These are phyloP conservation scores for Sclerotinia spermophila DNA, from an alignment of 2,329 filamentous ascomycete genomes.

Conservation along the genomic window DNA sequence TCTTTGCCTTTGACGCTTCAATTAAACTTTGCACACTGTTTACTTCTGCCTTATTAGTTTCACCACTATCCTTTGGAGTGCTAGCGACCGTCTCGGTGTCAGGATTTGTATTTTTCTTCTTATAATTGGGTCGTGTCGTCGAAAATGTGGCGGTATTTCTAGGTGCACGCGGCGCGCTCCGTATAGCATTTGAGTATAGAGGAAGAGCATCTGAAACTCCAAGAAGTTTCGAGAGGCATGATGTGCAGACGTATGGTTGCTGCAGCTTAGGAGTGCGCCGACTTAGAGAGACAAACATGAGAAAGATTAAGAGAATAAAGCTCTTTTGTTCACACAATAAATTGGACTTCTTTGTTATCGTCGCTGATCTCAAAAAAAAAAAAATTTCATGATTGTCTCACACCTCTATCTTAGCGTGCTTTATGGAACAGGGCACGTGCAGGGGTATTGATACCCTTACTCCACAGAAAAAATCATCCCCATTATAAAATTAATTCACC, in stretches of 20 bases:
- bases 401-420: constrained; percentile 16
- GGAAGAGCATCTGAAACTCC: constrained; percentile 9
- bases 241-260: constrained; percentile 29
- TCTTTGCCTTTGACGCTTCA: not conserved
- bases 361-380: not conserved
- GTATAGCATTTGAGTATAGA: constrained; percentile 12
- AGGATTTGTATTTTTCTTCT: not conserved
- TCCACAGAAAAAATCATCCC: not conserved
- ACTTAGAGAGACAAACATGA: constrained; percentile 31
- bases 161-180: not conserved
- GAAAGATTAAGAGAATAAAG: not conserved
- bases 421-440: not conserved
- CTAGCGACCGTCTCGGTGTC: not conserved
- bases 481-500: not conserved
- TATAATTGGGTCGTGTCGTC: constrained; percentile 10
- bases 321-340: constrained; percentile 4
- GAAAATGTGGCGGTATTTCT: constrained; percentile 18
- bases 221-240: constrained; percentile 26
- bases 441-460: not conserved
- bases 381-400: not conserved
- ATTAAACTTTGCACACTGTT: not conserved
- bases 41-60: not conserved
- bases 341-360: not conserved
- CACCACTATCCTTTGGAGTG: not conserved
- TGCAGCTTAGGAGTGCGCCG: constrained; percentile 25